Evolutionary conservation across 2,329 filamentous ascomycete genomes (phyloP), one percentile per base, ranked within the genome.

Genomic region (Calonectria pauciramosa): DNA sequence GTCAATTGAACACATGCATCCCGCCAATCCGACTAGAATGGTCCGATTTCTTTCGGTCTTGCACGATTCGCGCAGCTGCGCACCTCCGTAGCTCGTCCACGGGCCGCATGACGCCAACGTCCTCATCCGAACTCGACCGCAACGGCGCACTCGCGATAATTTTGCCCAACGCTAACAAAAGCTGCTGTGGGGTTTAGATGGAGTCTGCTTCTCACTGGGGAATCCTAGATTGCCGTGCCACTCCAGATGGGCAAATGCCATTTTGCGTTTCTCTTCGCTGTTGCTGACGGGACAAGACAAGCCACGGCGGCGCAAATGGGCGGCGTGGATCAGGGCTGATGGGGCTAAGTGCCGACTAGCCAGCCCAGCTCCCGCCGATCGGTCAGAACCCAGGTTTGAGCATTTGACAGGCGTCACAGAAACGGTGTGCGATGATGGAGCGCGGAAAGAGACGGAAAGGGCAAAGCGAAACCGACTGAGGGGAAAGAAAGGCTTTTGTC

Each of bases 341-440:
- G 18, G 26, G 56, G 66, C 38, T 36, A 60, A n/a, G 20, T 26
- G 51, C 36, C 41, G 18, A 38, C 36, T 68, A 59, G 26, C 66
- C 34, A 23, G n/a, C 23, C 51, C 66, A 49, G 66, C 36, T 68
- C 51, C 51, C 66, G 66, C 66, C 36, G 66, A 68, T 59, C 52
- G 26, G 66, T 68, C 26, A 23, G 36, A 38, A 38, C 7, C 16
- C 54, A 38, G 16, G n/a, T 13, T 18, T 16, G 13, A 20, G 16
- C 56, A 41, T 20, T 44, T 56, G 51, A 59, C 51, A 59, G 52
- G 66, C 52, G 26, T 68, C 28, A 18, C 36, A 28, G 36, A 10
- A 41, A 41, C 34, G 32, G 26, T 52, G 66, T 60, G 28, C 13
- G 23, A 38, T 56, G 36, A 47, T 38, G 59, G 38, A 41, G 3